These are phyloP conservation scores for Heterobasidion occidentale DNA, from an alignment of 1,284 basidiomycete species.

Conservation along the genomic window DNA sequence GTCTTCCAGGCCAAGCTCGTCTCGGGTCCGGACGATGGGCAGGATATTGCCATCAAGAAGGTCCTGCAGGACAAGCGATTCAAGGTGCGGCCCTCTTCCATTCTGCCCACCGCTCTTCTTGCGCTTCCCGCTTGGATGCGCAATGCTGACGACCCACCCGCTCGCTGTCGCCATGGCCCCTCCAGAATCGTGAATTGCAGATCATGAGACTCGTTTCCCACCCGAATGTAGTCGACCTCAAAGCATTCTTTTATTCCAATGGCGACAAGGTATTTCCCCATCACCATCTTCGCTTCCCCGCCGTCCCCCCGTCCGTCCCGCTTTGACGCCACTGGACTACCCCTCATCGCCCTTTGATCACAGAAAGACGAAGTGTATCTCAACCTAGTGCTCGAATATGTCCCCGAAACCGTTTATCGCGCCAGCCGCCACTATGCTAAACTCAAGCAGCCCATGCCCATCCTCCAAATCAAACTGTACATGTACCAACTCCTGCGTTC, in stretches of 20 bases:
- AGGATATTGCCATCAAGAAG: slow-evolving; percentile 99
- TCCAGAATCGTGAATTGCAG: slow-evolving; percentile 96
- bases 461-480: slow-evolving; percentile 98
- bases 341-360: slow-evolving; percentile 5
- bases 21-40: slow-evolving; percentile 49
- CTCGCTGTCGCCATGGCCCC: background rate
- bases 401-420: slow-evolving; percentile 98
- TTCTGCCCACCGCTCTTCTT: slow-evolving; percentile 1
- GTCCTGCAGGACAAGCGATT: slow-evolving; percentile 99
- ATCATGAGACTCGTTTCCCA: slow-evolving; percentile 98
- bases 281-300: background rate
- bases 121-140: background rate
- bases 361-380: slow-evolving; percentile 99
- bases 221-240: slow-evolving; percentile 97
- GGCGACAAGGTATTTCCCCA: slow-evolving; percentile 82
- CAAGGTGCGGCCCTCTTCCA: slow-evolving; percentile 64
- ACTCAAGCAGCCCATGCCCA: slow-evolving; percentile 99
- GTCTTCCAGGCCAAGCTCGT: slow-evolving; percentile 87
- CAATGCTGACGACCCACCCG: too few relatives aligned
- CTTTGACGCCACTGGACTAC: background rate
- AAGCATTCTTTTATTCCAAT: slow-evolving; percentile 98
- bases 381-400: slow-evolving; percentile 98
- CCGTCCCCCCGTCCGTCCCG: background rate
- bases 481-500: slow-evolving; percentile 98
- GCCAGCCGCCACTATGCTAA: slow-evolving; percentile 98